These are phyloP conservation scores for Porogramme epimiltina DNA, from an alignment of 1,284 basidiomycete genomes.

Conservation along the genomic window DNA sequence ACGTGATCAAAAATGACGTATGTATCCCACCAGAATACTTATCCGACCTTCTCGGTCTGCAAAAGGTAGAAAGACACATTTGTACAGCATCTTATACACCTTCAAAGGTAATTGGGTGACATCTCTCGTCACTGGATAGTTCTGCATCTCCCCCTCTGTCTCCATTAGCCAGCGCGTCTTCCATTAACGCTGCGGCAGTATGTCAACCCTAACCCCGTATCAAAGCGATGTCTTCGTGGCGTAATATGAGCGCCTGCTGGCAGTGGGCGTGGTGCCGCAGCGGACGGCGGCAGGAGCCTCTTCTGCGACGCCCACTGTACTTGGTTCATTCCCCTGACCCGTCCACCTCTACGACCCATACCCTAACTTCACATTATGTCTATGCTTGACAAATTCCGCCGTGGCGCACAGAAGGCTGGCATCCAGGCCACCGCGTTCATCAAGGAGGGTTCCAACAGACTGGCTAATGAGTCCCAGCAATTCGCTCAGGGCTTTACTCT, in stretches of 20 bases:
- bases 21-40: too few relatives aligned
- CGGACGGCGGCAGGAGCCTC: not conserved
- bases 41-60: too few relatives aligned
- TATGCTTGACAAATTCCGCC: constrained; percentile 79
- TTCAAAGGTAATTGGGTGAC: too few relatives aligned
- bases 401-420: constrained; percentile 80
- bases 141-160: too few relatives aligned
- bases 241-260: not conserved
- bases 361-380: constrained; percentile 40
- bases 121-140: too few relatives aligned
- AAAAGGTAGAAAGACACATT: too few relatives aligned
- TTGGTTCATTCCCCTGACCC: not conserved
- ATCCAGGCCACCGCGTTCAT: constrained; percentile 78
- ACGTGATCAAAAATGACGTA: too few relatives aligned
- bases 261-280: not conserved
- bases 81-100: too few relatives aligned
- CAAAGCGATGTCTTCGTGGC: not conserved
- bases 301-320: not conserved
- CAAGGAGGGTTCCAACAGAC: constrained; percentile 62
- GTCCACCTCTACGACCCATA: not conserved
- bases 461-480: constrained; percentile 71
- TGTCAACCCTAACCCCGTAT: not conserved
- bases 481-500: constrained; percentile 85
- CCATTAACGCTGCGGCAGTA: not conserved
- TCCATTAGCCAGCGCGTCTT: too few relatives aligned